A percentile compares a stretch with the other conserved stretches of the same genome.
These are phyloP conservation scores for Rhynchosporium secalis DNA, from an alignment of 2,329 filamentous ascomycete species.

Conservation along the genomic window DNA sequence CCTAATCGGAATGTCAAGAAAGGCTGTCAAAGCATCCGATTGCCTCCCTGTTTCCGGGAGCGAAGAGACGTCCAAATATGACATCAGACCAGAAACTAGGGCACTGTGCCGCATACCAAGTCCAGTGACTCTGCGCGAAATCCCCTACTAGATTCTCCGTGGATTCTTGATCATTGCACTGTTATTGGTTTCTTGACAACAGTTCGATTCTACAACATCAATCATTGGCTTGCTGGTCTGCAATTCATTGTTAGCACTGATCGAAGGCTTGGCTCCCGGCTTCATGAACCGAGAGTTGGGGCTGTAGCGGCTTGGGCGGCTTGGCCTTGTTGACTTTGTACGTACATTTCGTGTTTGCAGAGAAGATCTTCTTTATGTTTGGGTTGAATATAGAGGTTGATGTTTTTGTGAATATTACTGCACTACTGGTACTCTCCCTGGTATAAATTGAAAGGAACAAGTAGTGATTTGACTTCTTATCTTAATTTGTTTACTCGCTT, in stretches of 20 bases:
- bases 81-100: too few species aligned
- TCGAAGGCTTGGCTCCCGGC: conserved; percentile 3
- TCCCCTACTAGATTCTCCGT: not conserved
- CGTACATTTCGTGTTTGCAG: not conserved
- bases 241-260: not conserved
- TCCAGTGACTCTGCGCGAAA: not conserved
- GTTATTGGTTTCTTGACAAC: not conserved
- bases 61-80: too few species aligned
- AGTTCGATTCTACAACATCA: too few species aligned
- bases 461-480: not conserved
- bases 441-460: not conserved
- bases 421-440: not conserved
- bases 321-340: conserved; percentile 3
- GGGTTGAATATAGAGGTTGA: not conserved
- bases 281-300: not conserved
- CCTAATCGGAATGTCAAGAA: too few species aligned
- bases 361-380: not conserved
- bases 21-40: too few species aligned
- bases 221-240: not conserved
- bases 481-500: not conserved
- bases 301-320: not conserved
- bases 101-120: not conserved
- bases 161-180: not conserved
- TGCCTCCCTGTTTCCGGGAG: too few species aligned
- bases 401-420: not conserved